These are phyloP conservation scores for Xylariaceae sp. DNA, from an alignment of 2,329 filamentous ascomycete species.

Conservation along the genomic window DNA sequence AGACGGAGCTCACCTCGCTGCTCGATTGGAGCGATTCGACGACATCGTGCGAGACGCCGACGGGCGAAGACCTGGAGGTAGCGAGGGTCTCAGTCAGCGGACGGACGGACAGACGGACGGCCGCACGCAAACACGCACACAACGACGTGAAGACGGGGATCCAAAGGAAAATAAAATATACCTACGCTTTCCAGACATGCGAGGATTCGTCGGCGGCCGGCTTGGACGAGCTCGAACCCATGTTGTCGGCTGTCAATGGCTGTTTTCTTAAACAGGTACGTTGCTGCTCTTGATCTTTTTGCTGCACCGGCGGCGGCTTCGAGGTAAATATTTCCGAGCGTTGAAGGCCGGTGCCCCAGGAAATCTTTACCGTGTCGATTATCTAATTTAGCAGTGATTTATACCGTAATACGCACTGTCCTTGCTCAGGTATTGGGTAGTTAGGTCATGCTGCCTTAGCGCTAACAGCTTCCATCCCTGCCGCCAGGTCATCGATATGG, in stretches of 20 bases:
- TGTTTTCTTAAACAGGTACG: conserved; percentile 8
- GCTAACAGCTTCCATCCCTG: too few relatives aligned
- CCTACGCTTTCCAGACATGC: conserved; percentile 61
- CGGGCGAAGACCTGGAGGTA: conserved; percentile 47
- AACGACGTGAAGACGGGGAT: conserved; percentile 11
- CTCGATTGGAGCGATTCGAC: conserved; percentile 82
- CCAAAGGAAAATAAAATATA: neutral
- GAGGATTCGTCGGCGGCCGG: conserved; percentile 46
- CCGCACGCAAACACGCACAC: neutral
- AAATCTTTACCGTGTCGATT: conserved; percentile 18
- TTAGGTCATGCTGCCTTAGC: too few relatives aligned
- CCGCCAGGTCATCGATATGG: too few relatives aligned
- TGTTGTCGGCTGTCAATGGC: conserved; percentile 45
- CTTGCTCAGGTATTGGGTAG: too few relatives aligned
- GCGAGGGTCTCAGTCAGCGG: conserved; percentile 25
- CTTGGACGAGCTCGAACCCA: conserved; percentile 63
- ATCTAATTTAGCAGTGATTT: neutral
- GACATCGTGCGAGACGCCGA: conserved; percentile 74
- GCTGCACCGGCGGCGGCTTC: conserved; percentile 14
- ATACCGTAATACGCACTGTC: neutral
- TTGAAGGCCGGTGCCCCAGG: conserved; percentile 20
- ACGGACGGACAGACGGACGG: too few relatives aligned
- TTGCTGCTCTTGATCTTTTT: conserved; percentile 21
- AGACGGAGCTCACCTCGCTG: conserved; percentile 68
- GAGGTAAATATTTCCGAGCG: conserved; percentile 30